These are phyloP conservation scores for Brassica carinata DNA, from an alignment of 345 rosid genomes.

Conservation along the genomic window DNA sequence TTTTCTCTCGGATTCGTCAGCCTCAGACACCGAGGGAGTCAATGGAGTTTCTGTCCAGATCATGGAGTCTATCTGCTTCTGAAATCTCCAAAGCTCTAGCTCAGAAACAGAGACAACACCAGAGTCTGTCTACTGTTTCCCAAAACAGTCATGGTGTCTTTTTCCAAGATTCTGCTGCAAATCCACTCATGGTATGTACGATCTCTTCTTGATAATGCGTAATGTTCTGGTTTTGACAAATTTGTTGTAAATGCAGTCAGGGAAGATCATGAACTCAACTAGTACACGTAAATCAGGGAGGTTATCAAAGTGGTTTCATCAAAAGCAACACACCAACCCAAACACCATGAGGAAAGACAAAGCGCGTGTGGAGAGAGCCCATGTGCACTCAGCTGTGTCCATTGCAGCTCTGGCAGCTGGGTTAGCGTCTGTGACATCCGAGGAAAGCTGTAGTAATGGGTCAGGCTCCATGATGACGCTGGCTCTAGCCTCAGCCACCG, in stretches of 20 bases:
- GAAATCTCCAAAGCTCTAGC: constrained; percentile 87
- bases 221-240: constrained; percentile 1
- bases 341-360: constrained; percentile 52
- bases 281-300: constrained; percentile 52
- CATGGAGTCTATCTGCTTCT: constrained; percentile 88
- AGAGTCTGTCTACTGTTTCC: constrained; percentile 5
- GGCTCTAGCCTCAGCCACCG: constrained; percentile 85
- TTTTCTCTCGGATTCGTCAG: constrained; percentile 42
- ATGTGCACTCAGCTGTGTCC: constrained; percentile 72
- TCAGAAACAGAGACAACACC: constrained; percentile 41
- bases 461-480: constrained; percentile 59
- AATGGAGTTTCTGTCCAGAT: constrained; percentile 88
- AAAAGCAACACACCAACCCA: constrained; percentile 46
- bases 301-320: constrained; percentile 79
- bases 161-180: constrained; percentile 24
- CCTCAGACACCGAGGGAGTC: constrained; percentile 88
- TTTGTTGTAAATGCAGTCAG: constrained; percentile 39
- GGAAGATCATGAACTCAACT: constrained; percentile 49
- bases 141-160: background rate
- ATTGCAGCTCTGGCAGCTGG: constrained; percentile 89
- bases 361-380: constrained; percentile 70
- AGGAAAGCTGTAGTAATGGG: constrained; percentile 47
- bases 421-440: constrained; percentile 65
- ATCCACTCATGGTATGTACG: constrained; percentile 27
- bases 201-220: background rate